Base-by-base conservation (phyloP, 306 rosid genomes). In the Quercus dentata region DNA sequence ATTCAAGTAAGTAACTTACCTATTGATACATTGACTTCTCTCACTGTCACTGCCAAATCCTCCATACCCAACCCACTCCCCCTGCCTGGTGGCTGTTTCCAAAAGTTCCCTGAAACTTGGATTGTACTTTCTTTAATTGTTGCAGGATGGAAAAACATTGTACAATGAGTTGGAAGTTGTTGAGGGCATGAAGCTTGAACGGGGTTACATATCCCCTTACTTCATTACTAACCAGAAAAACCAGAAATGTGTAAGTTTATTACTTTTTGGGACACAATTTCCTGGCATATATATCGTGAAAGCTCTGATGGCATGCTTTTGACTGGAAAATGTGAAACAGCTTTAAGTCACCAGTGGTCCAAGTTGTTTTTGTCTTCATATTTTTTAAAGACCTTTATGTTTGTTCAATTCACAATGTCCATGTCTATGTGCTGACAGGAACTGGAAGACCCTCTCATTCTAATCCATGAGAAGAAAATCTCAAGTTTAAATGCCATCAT, bases 161-260 rank as follows among this genome's bases (percentile, higher is more conserved):
- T 69, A 86, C 73, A 94, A 92, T 59, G 99, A 92, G 86, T 87
- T 94, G 95, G 99, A 94, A 84, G 97, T 94, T 77, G 97, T 94
- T 38, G 99, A 95, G 87, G 99, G 99, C 58, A 95, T 95, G 99
- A 95, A 93, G 89, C 92, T 95, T 46, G 99, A 95, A 81, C 84
- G 99, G 81, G 99, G 99, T 72, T 95, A 91, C 65, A 95, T 95
- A 71, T 95, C 99, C 64, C 99, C 99, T 21, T 91, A 91, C 75
- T 95, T 95, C 82, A 89, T 92, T 44, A 95, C 99, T 28, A 92
- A 95, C 88, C 92, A 84, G 80, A 95, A 95, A 89, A 92, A 85
- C 68, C 99, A 95, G 86, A 95, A 91, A 91, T 95, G 99, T 79
- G 99, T 95, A 90, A 83, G 99, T 15, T 67, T 15, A 15, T 58